Evolutionary conservation across 345 rosid genomes (phyloP).

Genomic region (Eucalyptus cloeziana): DNA sequence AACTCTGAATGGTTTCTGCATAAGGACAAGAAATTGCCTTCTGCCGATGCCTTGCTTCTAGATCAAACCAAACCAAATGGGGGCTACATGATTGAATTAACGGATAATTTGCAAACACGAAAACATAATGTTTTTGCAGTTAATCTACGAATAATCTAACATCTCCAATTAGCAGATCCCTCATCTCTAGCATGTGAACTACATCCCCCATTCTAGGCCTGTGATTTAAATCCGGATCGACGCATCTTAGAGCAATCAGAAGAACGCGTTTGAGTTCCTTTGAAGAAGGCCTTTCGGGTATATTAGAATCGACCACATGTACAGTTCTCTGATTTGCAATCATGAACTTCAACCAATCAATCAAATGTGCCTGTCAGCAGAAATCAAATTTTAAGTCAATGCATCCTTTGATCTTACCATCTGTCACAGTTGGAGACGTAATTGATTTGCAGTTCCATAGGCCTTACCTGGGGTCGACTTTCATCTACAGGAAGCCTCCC

Average conservation of each 20-base stretch:
- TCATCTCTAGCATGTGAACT: slow-evolving; percentile 64
- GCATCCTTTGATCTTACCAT: neutral
- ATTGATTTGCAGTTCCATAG: neutral
- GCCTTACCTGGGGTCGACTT: slow-evolving; percentile 27
- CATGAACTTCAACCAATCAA: slow-evolving; percentile 68
- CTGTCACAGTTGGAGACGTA: neutral
- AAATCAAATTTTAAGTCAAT: neutral
- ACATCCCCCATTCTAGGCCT: slow-evolving; percentile 76
- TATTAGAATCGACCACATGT: slow-evolving; percentile 44
- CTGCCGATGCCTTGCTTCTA: slow-evolving; percentile 5
- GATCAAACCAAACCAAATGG: neutral
- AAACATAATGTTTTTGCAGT: neutral
- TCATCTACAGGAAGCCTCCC: slow-evolving; percentile 45
- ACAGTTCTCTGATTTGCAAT: slow-evolving; percentile 32
- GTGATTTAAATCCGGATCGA: slow-evolving; percentile 37
- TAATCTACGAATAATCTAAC: neutral
- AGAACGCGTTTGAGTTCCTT: slow-evolving; percentile 56
- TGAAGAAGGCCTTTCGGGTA: slow-evolving; percentile 33
- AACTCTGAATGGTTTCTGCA: neutral
- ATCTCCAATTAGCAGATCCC: slow-evolving; percentile 37
- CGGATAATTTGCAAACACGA: neutral
- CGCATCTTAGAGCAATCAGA: slow-evolving; percentile 57
- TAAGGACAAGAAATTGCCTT: neutral
- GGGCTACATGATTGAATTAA: neutral
- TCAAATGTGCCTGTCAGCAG: slow-evolving; percentile 26